Evolutionary conservation across 805 yeast genomes (phyloP), one percentile per base, ranked within the genome.

Genomic region (Kazachstania psychrophila): DNA sequence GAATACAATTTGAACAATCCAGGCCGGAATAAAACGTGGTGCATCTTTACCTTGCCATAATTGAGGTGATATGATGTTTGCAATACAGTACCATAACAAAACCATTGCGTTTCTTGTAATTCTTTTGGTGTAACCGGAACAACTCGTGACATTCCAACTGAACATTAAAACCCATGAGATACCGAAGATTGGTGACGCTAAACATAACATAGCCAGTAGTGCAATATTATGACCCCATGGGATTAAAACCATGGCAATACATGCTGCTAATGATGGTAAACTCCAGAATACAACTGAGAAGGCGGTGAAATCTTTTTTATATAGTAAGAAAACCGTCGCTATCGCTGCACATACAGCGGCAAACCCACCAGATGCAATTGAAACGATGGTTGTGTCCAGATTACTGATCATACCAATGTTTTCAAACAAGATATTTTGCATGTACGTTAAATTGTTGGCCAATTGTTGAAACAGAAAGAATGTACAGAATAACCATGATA

Each of bases 1-100:
- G n/a, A 72, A 44, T 9, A 72, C 74, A 34, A 73, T 70, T 47
- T 73, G 79, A 9, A 72, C 74, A 36, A 66, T 59, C 79, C 80
- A 68, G 7, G 75, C 69, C 2, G 66, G 61, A 12, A 51, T 41
- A 45, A 62, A 69, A 39, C 66, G 54, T 33, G 79, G 78, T 6
- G 66, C 62, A 43, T 68, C 69, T n/a, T 46, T 51, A 7, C 48
- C 56, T 48, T 64, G 61, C 77, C 78, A 75, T 24, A 74, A 48
- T 49, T 73, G 79, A 4, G 79, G 78, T 4, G 76, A 68, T 20
- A 73, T 66, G 24, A 74, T 62, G 44, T 75, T 74, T 7, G 73
- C 61, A 34, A 72, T 43, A 40, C 71, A 60, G 40, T 69, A 73
- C 14, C 63, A 62, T n/a, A 64, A 54, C 69, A 70, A 62, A 19